Evolutionary conservation across 2,329 filamentous ascomycete genomes (phyloP), one percentile per base, ranked within the genome.

Genomic region (Pseudogymnoascus sp.): DNA sequence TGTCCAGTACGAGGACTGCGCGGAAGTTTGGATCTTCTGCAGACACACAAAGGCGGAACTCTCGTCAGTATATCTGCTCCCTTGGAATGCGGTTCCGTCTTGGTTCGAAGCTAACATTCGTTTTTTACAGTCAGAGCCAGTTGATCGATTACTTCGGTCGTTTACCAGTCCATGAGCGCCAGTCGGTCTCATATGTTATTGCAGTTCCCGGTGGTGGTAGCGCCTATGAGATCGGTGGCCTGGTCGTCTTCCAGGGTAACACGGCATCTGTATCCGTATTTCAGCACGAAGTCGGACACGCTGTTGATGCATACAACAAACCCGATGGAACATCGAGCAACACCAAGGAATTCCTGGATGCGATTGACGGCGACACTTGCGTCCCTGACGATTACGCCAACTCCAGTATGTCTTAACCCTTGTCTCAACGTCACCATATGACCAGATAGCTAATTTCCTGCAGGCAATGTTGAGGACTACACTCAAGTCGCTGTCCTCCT

Each of bases 1-100:
- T 60, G 66, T 69, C 20, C 64, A 62, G 58, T 71, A 68, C 53
- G 50, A 64, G 43, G 71, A 72, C 63, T 73, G 71, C 63, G 33
- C 20, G 15, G 59, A 65, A 43, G 61, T 65, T 22, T 73, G 71
- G 71, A 66, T 68, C 58, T 68, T 73, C 43, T 73, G 71, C 60
- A 65, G 71, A 1, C 70, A 72, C 62, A 68, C 65, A 43, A 61
- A 68, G 33, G 63, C 69, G 8, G 60, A 62, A 1, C 61, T 67
- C n/a, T 64, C 59, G 62, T 58, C 15, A 43, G 57, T 58, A 37
- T 11, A 12, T 6, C 25, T 53, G 25, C 9, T 53, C 9, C 15
- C n/a, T 33, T n/a, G 12, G 14, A 15, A n/a, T 14, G 22, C 41
- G 14, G n/a, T 28, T 28, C 15, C 41, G 41, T 53, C n/a, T 25